Evolutionary conservation across 345 rosid genomes (phyloP), one percentile per base, ranked within the genome.

Genomic region (Diplotaxis tenuifolia): DNA sequence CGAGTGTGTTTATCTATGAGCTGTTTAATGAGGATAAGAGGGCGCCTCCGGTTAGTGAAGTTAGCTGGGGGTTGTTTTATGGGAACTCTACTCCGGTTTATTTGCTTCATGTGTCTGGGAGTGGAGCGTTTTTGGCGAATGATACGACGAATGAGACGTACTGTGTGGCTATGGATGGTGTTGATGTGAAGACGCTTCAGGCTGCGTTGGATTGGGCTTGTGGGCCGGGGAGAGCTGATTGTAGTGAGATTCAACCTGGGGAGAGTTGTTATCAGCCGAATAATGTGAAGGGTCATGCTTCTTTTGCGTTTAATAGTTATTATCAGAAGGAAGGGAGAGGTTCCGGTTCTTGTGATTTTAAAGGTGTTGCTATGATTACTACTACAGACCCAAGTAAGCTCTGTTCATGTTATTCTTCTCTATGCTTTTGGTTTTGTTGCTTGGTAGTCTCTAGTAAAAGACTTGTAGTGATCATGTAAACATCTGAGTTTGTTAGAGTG

Each of bases 151-250:
- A 95, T 61, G 87, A 81, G 77, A 90, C 99, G 0, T 92, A 85
- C 34, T 95, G 99, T 25, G 84, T 87, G 68, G 91, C 77, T n/a
- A 79, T 78, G 93, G 99, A 92, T 42, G 85, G 80, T 56, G 80
- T 87, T 10, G 98, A 95, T 77, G 63, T 75, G 8, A 90, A 72
- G 84, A 85, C 88, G 14, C 79, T 95, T 82, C 99, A 92, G 58
- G 85, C 98, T 2, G 98, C 99, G 1, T 82, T 92, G 83, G 99
- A 95, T 72, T 92, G 99, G 99, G 96, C 96, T 27, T 95, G 98
- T 76, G 99, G 99, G 22, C 92, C 96, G 0, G 96, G 99, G 71
- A 82, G 80, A 72, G 87, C 97, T 9, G 85, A 95, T 74, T 95
- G 99, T 75, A 85, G 96, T 15, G 97, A 85, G 85, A 80, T 92